Percentiles rank a stretch among this genome's conserved stretches.
Evolutionary conservation across 1,284 basidiomycete species (phyloP).

Genomic region (Heterobasidion parviporum): DNA sequence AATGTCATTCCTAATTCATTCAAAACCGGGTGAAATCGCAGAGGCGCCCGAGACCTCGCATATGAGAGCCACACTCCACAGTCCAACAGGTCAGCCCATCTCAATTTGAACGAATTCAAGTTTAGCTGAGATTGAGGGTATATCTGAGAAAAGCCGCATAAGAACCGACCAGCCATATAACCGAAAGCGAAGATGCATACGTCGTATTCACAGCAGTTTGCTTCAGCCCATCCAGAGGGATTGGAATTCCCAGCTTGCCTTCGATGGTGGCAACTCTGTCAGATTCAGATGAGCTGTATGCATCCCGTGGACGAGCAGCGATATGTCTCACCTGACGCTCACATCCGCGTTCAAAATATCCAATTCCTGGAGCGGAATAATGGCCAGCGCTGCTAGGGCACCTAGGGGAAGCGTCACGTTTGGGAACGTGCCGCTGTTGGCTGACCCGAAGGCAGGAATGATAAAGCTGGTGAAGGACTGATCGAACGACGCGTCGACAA

Average conservation of each 20-base stretch:
- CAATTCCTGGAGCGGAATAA: conserved; percentile 43
- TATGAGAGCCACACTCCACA: too few relatives aligned
- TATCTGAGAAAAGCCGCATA: not conserved
- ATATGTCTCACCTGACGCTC: conserved; percentile 23
- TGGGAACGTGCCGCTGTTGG: conserved; percentile 45
- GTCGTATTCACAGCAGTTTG: conserved; percentile 24
- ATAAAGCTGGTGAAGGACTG: conserved; percentile 45
- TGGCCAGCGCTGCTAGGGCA: conserved; percentile 40
- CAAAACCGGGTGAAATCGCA: too few relatives aligned
- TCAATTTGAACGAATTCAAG: not conserved
- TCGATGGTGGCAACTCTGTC: conserved; percentile 21
- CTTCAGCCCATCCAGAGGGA: conserved; percentile 23
- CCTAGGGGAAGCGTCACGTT: conserved; percentile 54
- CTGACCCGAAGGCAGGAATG: conserved; percentile 48
- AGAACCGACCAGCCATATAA: not conserved
- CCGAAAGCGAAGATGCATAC: conserved; percentile 9
- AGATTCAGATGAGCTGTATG: not conserved
- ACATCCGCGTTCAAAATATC: conserved; percentile 38
- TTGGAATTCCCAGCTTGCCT: conserved; percentile 23
- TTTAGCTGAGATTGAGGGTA: not conserved
- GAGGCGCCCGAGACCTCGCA: too few relatives aligned
- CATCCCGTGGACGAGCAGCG: not conserved
- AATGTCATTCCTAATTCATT: too few relatives aligned
- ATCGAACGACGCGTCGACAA: conserved; percentile 47
- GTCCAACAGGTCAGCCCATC: too few relatives aligned